These are phyloP conservation scores for Pinus taeda DNA, from an alignment of 75 land plant genomes.

Conservation along the genomic window DNA sequence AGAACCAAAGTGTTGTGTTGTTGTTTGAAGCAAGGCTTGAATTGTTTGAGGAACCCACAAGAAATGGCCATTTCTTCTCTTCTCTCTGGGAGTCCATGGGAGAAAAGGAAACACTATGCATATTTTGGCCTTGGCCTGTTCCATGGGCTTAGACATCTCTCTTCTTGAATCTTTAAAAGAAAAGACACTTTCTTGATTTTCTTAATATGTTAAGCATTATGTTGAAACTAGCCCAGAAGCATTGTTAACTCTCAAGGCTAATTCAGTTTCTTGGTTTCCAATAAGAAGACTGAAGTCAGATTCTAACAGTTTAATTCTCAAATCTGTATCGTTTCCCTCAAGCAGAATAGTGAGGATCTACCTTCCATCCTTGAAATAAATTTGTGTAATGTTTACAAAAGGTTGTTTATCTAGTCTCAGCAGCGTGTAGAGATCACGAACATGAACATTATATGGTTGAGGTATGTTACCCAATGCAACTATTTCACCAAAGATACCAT, in stretches of 20 bases:
- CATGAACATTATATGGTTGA: slow-evolving; percentile 80
- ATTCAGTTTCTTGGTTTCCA: slow-evolving; percentile 67
- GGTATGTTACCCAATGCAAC: slow-evolving; percentile 81
- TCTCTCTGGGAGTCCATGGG: slow-evolving; percentile 11
- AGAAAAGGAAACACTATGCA: slow-evolving; percentile 2
- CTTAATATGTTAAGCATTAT: background rate
- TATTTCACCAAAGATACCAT: slow-evolving; percentile 65
- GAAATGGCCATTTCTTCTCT: slow-evolving; percentile 8
- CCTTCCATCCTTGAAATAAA: slow-evolving; percentile 54
- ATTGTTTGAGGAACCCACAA: slow-evolving; percentile 14
- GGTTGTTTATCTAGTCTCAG: slow-evolving; percentile 71
- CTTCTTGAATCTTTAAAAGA: background rate
- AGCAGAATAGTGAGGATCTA: slow-evolving; percentile 55
- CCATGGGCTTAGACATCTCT: background rate
- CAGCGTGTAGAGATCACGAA: slow-evolving; percentile 57
- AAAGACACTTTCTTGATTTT: background rate
- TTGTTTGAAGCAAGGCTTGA: slow-evolving; percentile 1
- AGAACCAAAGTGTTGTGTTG: slow-evolving; percentile 11
- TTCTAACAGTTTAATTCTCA: slow-evolving; percentile 44
- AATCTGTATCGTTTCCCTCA: slow-evolving; percentile 41
- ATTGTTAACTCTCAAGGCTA: slow-evolving; percentile 60
- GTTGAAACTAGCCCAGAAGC: slow-evolving; percentile 20
- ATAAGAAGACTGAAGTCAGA: slow-evolving; percentile 61
- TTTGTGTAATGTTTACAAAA: slow-evolving; percentile 46
- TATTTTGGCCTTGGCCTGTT: background rate